Percentiles rank a stretch among this genome's conserved stretches.
These are phyloP conservation scores for Candida pseudoglaebosa DNA, from an alignment of 805 yeast species.

Conservation along the genomic window DNA sequence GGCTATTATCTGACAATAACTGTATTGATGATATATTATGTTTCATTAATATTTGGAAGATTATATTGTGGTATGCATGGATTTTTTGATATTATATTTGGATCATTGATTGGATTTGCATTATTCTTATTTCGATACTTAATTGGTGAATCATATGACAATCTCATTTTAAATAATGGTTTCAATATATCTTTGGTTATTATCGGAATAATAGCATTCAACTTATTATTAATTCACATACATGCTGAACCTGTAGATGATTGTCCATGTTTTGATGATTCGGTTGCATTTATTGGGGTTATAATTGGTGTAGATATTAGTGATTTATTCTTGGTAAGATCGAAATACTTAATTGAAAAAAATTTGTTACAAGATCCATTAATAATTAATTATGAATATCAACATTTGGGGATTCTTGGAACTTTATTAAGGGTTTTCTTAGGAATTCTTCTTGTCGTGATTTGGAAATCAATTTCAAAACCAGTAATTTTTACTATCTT, in stretches of 20 bases:
- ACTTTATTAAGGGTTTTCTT: conserved; percentile 47
- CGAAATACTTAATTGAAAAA: conserved; percentile 22
- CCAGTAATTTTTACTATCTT: conserved; percentile 55
- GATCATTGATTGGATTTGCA: conserved; percentile 57
- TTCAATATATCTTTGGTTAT: conserved; percentile 27
- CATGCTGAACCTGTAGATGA: conserved; percentile 87
- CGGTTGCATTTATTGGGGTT: conserved; percentile 90
- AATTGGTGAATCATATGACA: conserved; percentile 44
- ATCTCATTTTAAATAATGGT: conserved; percentile 27
- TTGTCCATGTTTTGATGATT: conserved; percentile 95
- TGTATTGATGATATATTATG: conserved; percentile 45
- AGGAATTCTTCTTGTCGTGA: conserved; percentile 59
- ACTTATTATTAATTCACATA: conserved; percentile 51
- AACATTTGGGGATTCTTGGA: conserved; percentile 39
- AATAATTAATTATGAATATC: conserved; percentile 39
- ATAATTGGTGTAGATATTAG: conserved; percentile 70
- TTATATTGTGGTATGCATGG: conserved; percentile 99
- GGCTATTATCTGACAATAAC: conserved; percentile 14
- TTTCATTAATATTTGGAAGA: conserved; percentile 72
- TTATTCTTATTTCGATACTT: conserved; percentile 47
- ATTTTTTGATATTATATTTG: conserved; percentile 66
- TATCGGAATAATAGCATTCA: conserved; percentile 33
- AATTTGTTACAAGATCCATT: conserved; percentile 24
- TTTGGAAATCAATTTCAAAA: conserved; percentile 76
- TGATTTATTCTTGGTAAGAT: conserved; percentile 44